Evolutionary conservation across 441 rosid species (phyloP), one percentile per base, ranked within the genome.

Genomic region (Erodium trifolium): DNA sequence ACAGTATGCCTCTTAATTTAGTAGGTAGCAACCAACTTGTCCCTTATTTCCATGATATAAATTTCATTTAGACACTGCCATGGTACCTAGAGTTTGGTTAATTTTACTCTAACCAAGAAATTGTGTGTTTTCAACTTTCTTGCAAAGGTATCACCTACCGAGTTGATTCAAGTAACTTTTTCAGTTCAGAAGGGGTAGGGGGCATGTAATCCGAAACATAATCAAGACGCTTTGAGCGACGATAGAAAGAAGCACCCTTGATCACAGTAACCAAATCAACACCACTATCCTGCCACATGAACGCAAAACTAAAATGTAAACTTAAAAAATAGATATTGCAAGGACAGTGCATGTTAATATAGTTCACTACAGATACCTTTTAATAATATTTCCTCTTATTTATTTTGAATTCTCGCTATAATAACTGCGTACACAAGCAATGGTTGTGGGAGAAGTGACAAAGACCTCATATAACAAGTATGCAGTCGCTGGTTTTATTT

Each of bases 201-300:
- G 85, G 96, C 39, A 85, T 63, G 75, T 77, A 93, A 80, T 90
- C 93, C 66, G 86, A 83, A 64, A 84, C 73, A 70, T 74, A 82
- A 72, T 93, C 88, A 7, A 37, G 71, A 66, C 14, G 37, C 72
- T 80, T 81, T 63, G 91, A 85, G 60, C 87, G 89, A 67, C 98
- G 94, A 72, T 90, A 89, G 78, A 85, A 87, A 65, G 80, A 67
- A 73, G 88, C 68, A 60, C 88, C 85, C 82, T 84, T 89, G 72
- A 93, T 82, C 74, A 76, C 78, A 69, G 82, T 81, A 63, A 82
- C 86, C 73, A 93, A 77, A 84, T 87, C 88, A 68, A 90, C 70
- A 66, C 78, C 88, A 63, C 88, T 88, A 75, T 90, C 98, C 98
- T 92, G 85, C 71, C 71, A 71, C 60, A 73, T 27, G 69, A 51